phyloP scores from a whole-genome alignment of 129 eudicot species.

The Solidago caesia region DNA sequence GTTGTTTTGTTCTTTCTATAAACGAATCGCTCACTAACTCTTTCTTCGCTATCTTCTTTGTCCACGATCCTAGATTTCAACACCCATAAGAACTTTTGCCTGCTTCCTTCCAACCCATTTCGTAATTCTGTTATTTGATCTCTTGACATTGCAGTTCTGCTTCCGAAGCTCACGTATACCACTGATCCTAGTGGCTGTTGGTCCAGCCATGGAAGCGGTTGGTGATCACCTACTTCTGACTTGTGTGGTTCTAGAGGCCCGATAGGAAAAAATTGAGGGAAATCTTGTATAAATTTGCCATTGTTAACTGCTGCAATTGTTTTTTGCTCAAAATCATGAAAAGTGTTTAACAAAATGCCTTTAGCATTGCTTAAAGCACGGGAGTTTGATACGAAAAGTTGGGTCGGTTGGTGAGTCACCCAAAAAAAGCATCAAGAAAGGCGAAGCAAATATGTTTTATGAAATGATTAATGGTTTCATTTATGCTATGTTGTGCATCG shows the following conservation, averaged over 20 bases:
- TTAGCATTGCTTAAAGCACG: constrained; percentile 25
- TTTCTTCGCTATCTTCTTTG: constrained; percentile 40
- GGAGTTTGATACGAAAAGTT: constrained; percentile 20
- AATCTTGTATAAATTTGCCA: constrained; percentile 16
- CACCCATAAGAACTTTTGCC: constrained; percentile 47
- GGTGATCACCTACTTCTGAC: constrained; percentile 16
- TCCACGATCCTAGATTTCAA: constrained; percentile 46
- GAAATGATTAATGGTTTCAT: too few species aligned
- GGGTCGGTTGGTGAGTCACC: too few species aligned
- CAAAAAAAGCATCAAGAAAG: too few species aligned
- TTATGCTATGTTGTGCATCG: too few species aligned
- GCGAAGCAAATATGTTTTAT: too few species aligned
- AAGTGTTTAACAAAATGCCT: constrained; percentile 46
- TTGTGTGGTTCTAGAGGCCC: constrained; percentile 47
- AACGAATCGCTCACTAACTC: constrained; percentile 39
- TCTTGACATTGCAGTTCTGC: constrained; percentile 37
- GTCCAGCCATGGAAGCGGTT: constrained; percentile 48
- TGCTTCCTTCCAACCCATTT: constrained; percentile 42
- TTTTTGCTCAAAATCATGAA: constrained; percentile 34
- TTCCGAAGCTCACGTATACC: constrained; percentile 44
- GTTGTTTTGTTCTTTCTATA: constrained; percentile 22
- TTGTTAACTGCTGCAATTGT: constrained; percentile 38
- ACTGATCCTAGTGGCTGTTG: constrained; percentile 45
- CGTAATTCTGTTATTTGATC: constrained; percentile 37
- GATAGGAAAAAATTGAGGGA: constrained; percentile 36